Evolutionary conservation across 495 filamentous ascomycete species (phyloP), one percentile per base, ranked within the genome.

Genomic region (Penicillium roqueforti): DNA sequence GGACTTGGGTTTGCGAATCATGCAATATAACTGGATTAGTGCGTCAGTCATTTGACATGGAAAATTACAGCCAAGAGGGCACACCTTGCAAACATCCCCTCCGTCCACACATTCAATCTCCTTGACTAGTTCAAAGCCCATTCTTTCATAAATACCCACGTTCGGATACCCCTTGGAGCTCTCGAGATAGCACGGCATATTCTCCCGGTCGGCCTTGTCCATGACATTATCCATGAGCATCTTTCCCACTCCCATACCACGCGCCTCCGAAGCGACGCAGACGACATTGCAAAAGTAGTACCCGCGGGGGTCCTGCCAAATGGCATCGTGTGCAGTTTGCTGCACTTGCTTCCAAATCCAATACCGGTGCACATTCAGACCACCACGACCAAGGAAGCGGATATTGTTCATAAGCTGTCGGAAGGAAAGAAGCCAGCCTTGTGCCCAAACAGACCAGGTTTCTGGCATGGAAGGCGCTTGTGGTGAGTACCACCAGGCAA

Each of bases 231-330:
- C 68, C 63, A 87, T 80, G 47, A 88, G 67, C 51, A 70, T 67
- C 53, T 77, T 77, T 4, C 84, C 85, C 4, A 87, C 72, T 0
- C 85, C 84, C 63, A 70, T 78, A 2, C 80, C 79, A 56, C 85
- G 81, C 54, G 73, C 76, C 41, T 77, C 72, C 2, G 82, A 79
- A 22, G 76, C 65, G n/a, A 87, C 84, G 3, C 82, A 82, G 51
- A 88, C 75, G 46, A 87, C 82, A 62, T 86, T 88, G 55, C 84
- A 82, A 56, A 87, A 88, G 56, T 87, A 87, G 61, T 88, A 88
- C 0, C 85, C 85, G 0, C 65, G 61, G 3, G 76, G 67, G 38
- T 71, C 61, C 10, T 50, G 60, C 69, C 75, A 77, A 13, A 73
- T 51, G 6, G 54, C 44, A 0, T 68, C 61, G 36, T 77, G 67